These are phyloP conservation scores for Vanrija pseudolonga DNA, from an alignment of 1,284 basidiomycete genomes.

Conservation along the genomic window DNA sequence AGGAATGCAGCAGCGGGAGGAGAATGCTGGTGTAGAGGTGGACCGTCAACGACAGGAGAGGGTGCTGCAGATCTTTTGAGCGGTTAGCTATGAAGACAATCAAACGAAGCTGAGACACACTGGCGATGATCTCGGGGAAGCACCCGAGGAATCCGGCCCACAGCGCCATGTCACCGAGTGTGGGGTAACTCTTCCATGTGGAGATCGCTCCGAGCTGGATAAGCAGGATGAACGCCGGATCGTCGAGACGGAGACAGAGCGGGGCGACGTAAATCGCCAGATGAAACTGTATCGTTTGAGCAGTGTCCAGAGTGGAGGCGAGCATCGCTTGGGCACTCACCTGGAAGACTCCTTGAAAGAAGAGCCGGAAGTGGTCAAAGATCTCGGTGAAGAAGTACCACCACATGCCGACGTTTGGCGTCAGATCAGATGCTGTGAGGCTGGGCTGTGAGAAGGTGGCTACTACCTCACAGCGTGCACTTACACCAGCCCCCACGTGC, in stretches of 20 bases:
- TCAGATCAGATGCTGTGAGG: conserved; percentile 72
- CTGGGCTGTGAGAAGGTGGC: conserved; percentile 46
- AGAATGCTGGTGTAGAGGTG: conserved; percentile 82
- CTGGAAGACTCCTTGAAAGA: conserved; percentile 95
- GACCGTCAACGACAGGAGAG: conserved; percentile 77
- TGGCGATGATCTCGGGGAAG: conserved; percentile 77
- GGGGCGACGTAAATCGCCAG: conserved; percentile 79
- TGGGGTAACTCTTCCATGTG: conserved; percentile 89
- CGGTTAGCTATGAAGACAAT: neutral
- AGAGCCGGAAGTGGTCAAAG: conserved; percentile 95
- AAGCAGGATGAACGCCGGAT: conserved; percentile 76
- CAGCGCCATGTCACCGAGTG: conserved; percentile 79
- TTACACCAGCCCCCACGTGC: conserved; percentile 81
- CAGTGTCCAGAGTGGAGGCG: conserved; percentile 21
- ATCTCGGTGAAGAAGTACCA: conserved; percentile 99
- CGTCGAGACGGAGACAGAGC: conserved; percentile 82
- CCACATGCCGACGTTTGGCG: conserved; percentile 90
- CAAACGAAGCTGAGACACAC: conserved; percentile 54
- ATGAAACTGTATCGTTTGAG: conserved; percentile 63
- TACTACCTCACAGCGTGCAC: conserved; percentile 31
- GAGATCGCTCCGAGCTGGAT: conserved; percentile 72
- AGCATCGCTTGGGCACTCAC: conserved; percentile 51
- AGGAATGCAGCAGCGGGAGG: conserved; percentile 82
- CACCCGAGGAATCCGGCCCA: conserved; percentile 75
- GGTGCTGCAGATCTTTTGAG: conserved; percentile 74